Base-by-base conservation (phyloP, 345 rosid genomes). In the Bruguiera gymnorhiza region DNA sequence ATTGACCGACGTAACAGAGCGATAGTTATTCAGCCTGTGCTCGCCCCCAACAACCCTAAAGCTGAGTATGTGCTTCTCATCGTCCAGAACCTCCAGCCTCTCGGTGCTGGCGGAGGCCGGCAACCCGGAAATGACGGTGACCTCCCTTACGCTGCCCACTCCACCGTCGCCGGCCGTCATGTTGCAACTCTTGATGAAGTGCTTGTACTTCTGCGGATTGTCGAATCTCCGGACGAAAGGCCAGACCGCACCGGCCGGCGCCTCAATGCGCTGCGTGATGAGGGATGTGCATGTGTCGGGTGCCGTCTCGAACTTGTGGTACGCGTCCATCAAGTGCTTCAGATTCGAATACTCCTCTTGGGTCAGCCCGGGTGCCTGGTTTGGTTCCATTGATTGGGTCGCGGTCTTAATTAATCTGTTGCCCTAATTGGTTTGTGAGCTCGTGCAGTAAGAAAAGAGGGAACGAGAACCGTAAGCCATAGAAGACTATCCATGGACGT, bases 31-130 rank as follows among this genome's bases (percentile, higher is more conserved):
- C 21, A 92, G 87, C 73, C 97, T 70, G 59, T 92, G 96, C 70
- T 90, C 95, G 0, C 98, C 98, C 0, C 98, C 98, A 1, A 92
- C 87, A 0, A 89, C 98, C 62, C 83, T 82, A 52, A 92, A 92
- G 84, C 98, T 92, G 20, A 92, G 39, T 21, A 90, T 68, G 21
- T 83, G 96, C 51, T 80, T 78, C 31, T 87, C 82, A 0, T 92
- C 96, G 63, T 92, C 91, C 57, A 90, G 55, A 32, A 92, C 79
- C 88, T 92, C 98, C 0, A 92, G 80, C 70, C 91, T 75, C 77
- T 92, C 98, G 21, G 96, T 92, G 81, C 98, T 92, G 0, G 95
- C 86, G 7, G 74, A 88, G 0, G 96, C 98, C 10, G 98, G 98
- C 11, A 90, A 69, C 5, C 98, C 98, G 0, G 98, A 90, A 26